A percentile compares a stretch with the other conserved stretches of the same genome.
Conservation (phyloP, 805 yeast species). For the Wickerhamomyces bovis region DNA sequence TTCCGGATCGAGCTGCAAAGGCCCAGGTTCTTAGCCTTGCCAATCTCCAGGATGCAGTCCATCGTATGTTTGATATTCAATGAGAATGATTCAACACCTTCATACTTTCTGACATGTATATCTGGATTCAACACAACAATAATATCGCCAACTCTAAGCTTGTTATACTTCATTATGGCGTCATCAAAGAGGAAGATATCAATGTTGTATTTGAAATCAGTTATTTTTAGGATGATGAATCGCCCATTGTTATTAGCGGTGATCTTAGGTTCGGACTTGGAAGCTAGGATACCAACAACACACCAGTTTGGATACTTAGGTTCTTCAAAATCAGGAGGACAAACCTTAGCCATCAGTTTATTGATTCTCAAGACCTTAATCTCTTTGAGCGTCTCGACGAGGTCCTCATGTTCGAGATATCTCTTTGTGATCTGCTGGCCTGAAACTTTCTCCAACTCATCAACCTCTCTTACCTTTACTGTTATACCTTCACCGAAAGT, state of each 20-base stretch:
- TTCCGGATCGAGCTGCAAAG: constrained; percentile 46
- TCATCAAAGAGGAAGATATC: constrained; percentile 59
- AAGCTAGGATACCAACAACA: constrained; percentile 61
- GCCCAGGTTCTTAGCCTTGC: constrained; percentile 61
- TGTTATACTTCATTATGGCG: constrained; percentile 69
- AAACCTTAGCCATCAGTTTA: constrained; percentile 56
- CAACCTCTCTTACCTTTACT: constrained; percentile 26
- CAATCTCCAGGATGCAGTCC: constrained; percentile 64
- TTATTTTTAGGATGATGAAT: constrained; percentile 55
- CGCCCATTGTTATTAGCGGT: constrained; percentile 41
- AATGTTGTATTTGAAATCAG: constrained; percentile 59
- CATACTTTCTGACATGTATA: constrained; percentile 32
- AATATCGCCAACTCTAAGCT: constrained; percentile 66
- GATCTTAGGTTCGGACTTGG: constrained; percentile 47
- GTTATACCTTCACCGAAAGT: constrained; percentile 29
- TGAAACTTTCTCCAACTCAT: constrained; percentile 43
- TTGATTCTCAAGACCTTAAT: constrained; percentile 52
- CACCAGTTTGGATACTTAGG: constrained; percentile 76
- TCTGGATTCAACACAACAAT: constrained; percentile 72
- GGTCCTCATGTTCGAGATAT: constrained; percentile 33
- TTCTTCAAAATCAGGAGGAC: constrained; percentile 61
- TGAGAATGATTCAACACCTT: constrained; percentile 36
- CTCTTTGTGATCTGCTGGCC: constrained; percentile 38
- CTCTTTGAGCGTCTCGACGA: constrained; percentile 37
- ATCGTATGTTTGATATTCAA: constrained; percentile 46